phyloP scores from a whole-genome alignment of 139 green algal species.

The Pleodorina starrii region DNA sequence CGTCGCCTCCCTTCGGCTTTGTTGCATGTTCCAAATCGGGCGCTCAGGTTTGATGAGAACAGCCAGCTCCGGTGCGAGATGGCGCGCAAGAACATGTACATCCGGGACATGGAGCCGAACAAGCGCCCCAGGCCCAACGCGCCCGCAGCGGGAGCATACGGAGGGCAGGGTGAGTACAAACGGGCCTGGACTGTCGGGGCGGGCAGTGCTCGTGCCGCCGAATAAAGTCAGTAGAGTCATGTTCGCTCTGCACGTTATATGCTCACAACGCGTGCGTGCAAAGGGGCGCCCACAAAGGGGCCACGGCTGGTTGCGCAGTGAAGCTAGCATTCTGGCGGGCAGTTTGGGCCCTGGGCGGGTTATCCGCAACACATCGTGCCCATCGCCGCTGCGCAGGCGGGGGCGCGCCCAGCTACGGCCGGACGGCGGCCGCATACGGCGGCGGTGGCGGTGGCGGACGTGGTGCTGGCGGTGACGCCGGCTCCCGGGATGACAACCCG shows the following conservation, averaged over 20 bases:
- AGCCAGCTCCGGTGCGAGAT: slow-evolving; percentile 86
- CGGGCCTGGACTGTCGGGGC: too few species aligned
- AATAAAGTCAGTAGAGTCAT: too few species aligned
- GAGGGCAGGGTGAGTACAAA: background rate
- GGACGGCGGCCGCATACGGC: background rate
- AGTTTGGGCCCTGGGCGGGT: too few species aligned
- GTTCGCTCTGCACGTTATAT: too few species aligned
- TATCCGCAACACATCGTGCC: too few species aligned
- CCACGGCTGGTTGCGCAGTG: too few species aligned
- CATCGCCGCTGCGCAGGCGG: background rate
- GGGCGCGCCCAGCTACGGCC: background rate
- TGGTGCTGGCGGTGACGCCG: background rate
- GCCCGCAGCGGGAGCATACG: background rate
- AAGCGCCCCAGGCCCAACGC: slow-evolving; percentile 56
- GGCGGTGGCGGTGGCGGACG: background rate
- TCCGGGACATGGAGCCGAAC: slow-evolving; percentile 71
- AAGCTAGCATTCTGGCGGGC: too few species aligned
- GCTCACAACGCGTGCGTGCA: too few species aligned
- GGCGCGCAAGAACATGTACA: slow-evolving; percentile 92
- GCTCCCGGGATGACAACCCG: slow-evolving; percentile 80
- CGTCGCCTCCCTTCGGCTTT: too few species aligned
- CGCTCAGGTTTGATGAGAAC: slow-evolving; percentile 85
- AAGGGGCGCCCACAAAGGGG: too few species aligned
- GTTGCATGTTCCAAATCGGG: too few species aligned
- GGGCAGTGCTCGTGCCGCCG: too few species aligned